phyloP scores from a whole-genome alignment of 495 filamentous ascomycete genomes.

The Xylaria bambusicola region DNA sequence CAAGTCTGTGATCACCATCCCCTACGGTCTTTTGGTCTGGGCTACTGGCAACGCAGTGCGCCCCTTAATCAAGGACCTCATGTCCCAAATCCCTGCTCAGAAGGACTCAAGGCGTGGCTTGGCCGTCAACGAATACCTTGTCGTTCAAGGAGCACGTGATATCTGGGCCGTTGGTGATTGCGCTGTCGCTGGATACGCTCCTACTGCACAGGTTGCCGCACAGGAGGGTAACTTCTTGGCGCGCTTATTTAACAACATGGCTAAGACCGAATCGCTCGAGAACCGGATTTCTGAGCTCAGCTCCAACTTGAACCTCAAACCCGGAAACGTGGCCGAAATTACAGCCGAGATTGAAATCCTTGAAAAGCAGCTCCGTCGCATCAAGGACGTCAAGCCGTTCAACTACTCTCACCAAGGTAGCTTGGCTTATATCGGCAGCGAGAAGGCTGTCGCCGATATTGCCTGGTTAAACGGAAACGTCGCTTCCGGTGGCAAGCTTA shows the following conservation, averaged over 20 bases:
- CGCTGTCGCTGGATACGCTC: slow-evolving; percentile 93
- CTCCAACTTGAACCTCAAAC: slow-evolving; percentile 50
- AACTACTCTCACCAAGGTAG: slow-evolving; percentile 97
- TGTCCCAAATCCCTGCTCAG: slow-evolving; percentile 89
- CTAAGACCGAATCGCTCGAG: slow-evolving; percentile 82
- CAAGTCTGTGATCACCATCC: slow-evolving; percentile 77
- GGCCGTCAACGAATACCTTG: slow-evolving; percentile 96
- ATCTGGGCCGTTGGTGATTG: slow-evolving; percentile 87
- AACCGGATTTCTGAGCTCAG: slow-evolving; percentile 64
- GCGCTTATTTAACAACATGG: slow-evolving; percentile 96
- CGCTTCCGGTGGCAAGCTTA: slow-evolving; percentile 77
- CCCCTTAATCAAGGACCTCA: slow-evolving; percentile 83
- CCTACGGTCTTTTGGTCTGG: slow-evolving; percentile 97
- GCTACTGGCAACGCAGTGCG: slow-evolving; percentile 96
- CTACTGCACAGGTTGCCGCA: slow-evolving; percentile 92
- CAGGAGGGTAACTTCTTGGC: slow-evolving; percentile 97
- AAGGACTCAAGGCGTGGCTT: slow-evolving; percentile 93
- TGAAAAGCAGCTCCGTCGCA: slow-evolving; percentile 81
- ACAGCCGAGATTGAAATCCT: slow-evolving; percentile 79
- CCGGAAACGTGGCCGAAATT: slow-evolving; percentile 60
- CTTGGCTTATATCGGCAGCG: slow-evolving; percentile 96
- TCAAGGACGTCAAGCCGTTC: slow-evolving; percentile 94
- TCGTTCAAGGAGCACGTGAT: slow-evolving; percentile 94
- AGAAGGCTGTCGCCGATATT: slow-evolving; percentile 96
- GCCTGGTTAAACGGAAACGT: slow-evolving; percentile 97